phyloP scores from a whole-genome alignment of 208 protist genomes.

The Ichthyophonus hoferi region DNA sequence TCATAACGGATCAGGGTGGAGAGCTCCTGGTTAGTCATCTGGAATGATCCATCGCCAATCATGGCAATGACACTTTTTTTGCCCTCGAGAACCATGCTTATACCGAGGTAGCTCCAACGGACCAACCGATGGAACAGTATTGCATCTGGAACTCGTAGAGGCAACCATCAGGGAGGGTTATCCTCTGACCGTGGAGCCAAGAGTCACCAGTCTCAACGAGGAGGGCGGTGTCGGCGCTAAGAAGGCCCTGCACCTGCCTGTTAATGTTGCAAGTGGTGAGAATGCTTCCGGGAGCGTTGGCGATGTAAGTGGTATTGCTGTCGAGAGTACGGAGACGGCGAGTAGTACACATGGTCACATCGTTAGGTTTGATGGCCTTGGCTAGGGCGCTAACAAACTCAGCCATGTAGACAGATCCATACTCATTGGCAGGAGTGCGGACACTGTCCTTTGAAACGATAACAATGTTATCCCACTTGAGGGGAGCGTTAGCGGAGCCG shows the following conservation, averaged over 20 bases:
- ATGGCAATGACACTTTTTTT: not conserved
- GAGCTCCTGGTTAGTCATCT: constrained; percentile 8
- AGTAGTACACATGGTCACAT: not conserved
- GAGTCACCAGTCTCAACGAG: not conserved
- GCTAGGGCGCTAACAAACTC: not conserved
- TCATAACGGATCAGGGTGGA: not conserved
- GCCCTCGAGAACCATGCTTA: not conserved
- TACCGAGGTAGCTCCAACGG: not conserved
- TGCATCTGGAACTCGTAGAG: not conserved
- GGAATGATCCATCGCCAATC: constrained; percentile 16
- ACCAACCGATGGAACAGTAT: too few relatives aligned
- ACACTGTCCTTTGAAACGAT: not conserved
- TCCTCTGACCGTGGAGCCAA: not conserved
- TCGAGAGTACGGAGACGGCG: not conserved
- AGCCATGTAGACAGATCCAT: not conserved
- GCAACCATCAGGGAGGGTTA: too few relatives aligned
- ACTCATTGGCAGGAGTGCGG: not conserved
- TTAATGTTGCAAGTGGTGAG: not conserved
- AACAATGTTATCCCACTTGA: not conserved
- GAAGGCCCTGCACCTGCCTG: not conserved
- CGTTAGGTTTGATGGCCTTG: not conserved
- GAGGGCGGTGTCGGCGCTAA: not conserved
- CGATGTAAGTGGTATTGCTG: not conserved
- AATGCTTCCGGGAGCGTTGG: not conserved
- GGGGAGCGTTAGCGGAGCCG: not conserved